Base-by-base conservation (phyloP, 257 asterid species). In the Ballota nigra region DNA sequence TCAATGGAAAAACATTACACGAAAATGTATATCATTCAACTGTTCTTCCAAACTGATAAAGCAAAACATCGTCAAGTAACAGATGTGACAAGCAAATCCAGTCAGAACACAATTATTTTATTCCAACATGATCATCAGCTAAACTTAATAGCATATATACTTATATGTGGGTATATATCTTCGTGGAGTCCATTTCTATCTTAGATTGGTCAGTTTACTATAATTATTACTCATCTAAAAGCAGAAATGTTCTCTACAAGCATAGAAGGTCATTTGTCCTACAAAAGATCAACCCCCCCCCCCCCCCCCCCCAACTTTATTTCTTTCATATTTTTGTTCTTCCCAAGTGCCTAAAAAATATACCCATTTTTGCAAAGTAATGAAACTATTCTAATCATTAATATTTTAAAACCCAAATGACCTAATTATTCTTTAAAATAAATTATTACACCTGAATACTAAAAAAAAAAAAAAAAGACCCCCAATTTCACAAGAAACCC, bases 401-500 rank as follows among this genome's bases (percentile, higher is more conserved):
- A 41, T 1, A 66, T 52, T 59, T 26, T 8, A 45, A 12, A 36
- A 7, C 33, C 66, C 19, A 75, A 38, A 56, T 13, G 43, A 57
- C 55, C 18, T 13, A 71, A 6, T 26, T 13, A 49, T 49, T 6
- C 70, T 9, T 49, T 63, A 43, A 61, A 60, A 61, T 51, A 64
- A 59, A 64, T 59, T 29, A 69, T 49, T 8, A 45, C 45, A 75
- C 34, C 65, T 69, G 9, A 40, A 63, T 64, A 58, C 70, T 59
- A 6, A 28, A n/a, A 5, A 65, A 6, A 28, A n/a, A 5, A 9
- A 0, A 66, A 60, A 47, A 60, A 43, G 1, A 11, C 47, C 64
- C 75, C 82, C 1, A 67, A 79, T 55, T 20, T 51, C 73, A 29
- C 28, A 11, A 8, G 8, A 71, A 83, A 71, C 82, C 88, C 87